Evolutionary conservation across 2,329 filamentous ascomycete genomes (phyloP).

Genomic region (Macrophomina tecta): DNA sequence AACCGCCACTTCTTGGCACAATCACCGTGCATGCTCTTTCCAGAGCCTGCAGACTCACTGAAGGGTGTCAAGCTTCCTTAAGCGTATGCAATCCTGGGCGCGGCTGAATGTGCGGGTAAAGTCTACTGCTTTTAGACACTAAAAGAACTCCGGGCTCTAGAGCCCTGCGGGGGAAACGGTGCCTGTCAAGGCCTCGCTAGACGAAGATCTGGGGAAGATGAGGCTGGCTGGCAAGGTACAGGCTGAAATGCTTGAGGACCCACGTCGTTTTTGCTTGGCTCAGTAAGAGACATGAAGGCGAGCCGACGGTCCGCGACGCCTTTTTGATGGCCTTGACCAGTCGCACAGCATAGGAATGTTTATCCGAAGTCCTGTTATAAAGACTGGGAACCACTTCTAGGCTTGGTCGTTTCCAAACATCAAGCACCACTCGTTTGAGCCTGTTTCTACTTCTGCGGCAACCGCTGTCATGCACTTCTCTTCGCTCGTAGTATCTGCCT

Average conservation of each 20-base stretch:
- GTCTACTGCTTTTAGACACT: no score
- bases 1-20: slow-evolving; percentile 8
- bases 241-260: slow-evolving; percentile 16
- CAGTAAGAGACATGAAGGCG: slow-evolving; percentile 10
- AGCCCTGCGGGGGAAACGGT: no score
- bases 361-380: slow-evolving; percentile 1
- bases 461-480: slow-evolving; percentile 16
- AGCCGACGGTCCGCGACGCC: slow-evolving; percentile 18
- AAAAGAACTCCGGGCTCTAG: no score
- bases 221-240: slow-evolving; percentile 10
- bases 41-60: background rate
- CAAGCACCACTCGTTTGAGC: background rate
- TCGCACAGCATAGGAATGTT: background rate
- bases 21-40: background rate
- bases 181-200: background rate
- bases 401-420: slow-evolving; percentile 2
- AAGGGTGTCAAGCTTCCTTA: background rate
- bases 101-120: slow-evolving; percentile 17
- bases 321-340: background rate
- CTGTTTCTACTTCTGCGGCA: background rate
- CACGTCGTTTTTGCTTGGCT: slow-evolving; percentile 8
- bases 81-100: background rate
- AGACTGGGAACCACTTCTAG: background rate
- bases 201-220: slow-evolving; percentile 11
- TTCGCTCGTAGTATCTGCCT: background rate